Evolutionary conservation across 1,284 basidiomycete genomes (phyloP), one percentile per base, ranked within the genome.

Genomic region (Porodaedalea pini): DNA sequence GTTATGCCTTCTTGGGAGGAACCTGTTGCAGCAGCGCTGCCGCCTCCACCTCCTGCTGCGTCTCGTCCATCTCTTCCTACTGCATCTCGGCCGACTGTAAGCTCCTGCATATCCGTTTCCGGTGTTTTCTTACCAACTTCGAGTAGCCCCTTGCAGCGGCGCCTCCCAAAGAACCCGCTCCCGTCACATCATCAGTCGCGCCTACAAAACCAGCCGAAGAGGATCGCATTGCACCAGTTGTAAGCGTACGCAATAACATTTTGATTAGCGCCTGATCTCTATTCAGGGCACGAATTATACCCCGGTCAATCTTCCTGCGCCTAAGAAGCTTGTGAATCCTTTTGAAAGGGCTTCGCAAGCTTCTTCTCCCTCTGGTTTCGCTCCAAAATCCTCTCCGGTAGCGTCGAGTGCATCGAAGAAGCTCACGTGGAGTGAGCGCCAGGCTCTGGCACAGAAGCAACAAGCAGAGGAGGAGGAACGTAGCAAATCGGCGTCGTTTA

Each of bases 361-460:
- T 57, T 65, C 75, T 66, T 61, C 74, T 61, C 61, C 64, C 69
- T 51, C 62, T 62, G 17, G 60, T 66, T 21, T 51, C 4, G 41
- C 67, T 5, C 66, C 64, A 2, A 66, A 54, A 53, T 55, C 57
- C 2, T 51, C 54, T n/a, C 50, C 65, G 15, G 62, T 67, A 62
- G 63, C 65, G 47, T 71, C 73, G 19, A 43, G 36, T 19, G 71
- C 71, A 15, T 54, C 74, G 2, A 90, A 90, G 77, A 94, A 93
- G 69, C 72, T 95, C 56, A 94, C 92, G 0, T 96, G 94, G 94
- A 88, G 83, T 60, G 90, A 96, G 70, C 78, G 94, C 37, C 93
- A 96, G 69, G 92, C 90, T 0, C 73, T 87, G 31, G 87, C 92
- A 2, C 94, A 94, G 78, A 88, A 87, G 67, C 88, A 92, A 65